Percentiles rank a stretch among this genome's conserved stretches.
These are phyloP conservation scores for Sporothrix pseudoabietina DNA, from an alignment of 2,329 filamentous ascomycete species.

Conservation along the genomic window DNA sequence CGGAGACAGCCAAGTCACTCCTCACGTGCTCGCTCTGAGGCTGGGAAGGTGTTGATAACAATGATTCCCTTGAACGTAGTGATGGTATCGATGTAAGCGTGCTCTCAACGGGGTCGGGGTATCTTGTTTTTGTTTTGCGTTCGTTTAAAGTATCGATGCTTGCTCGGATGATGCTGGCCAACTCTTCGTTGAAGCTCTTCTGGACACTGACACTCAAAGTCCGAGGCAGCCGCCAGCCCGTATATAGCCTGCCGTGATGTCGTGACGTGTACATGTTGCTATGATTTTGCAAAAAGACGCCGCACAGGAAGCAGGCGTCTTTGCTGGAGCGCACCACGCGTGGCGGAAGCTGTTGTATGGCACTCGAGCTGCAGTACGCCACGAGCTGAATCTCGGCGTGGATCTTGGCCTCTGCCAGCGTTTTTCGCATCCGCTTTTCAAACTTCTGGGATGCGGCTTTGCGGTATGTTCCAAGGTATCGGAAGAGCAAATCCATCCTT, in stretches of 20 bases:
- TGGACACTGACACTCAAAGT: background rate
- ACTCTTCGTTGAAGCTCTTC: background rate
- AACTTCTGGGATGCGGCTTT: background rate
- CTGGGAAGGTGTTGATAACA: background rate
- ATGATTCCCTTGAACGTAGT: background rate
- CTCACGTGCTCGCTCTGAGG: background rate
- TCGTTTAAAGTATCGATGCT: background rate
- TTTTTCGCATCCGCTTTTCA: background rate
- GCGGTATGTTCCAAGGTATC: background rate
- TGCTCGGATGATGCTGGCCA: background rate
- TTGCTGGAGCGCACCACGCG: constrained; percentile 22
- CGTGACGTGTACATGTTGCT: constrained; percentile 16
- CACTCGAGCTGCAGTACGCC: background rate
- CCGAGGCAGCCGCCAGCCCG: constrained; percentile 16
- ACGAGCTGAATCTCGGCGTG: constrained; percentile 26
- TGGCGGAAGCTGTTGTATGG: background rate
- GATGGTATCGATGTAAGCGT: constrained; percentile 11
- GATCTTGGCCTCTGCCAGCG: constrained; percentile 9
- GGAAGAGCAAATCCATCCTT: background rate
- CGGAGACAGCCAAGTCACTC: background rate
- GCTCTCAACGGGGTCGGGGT: constrained; percentile 3
- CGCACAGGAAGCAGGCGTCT: constrained; percentile 20
- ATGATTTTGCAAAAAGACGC: background rate
- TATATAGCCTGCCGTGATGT: constrained; percentile 15
- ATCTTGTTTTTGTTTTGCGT: background rate